These are phyloP conservation scores for Dispira simplex DNA, from an alignment of 192 early-diverging fungal genomes.

Conservation along the genomic window DNA sequence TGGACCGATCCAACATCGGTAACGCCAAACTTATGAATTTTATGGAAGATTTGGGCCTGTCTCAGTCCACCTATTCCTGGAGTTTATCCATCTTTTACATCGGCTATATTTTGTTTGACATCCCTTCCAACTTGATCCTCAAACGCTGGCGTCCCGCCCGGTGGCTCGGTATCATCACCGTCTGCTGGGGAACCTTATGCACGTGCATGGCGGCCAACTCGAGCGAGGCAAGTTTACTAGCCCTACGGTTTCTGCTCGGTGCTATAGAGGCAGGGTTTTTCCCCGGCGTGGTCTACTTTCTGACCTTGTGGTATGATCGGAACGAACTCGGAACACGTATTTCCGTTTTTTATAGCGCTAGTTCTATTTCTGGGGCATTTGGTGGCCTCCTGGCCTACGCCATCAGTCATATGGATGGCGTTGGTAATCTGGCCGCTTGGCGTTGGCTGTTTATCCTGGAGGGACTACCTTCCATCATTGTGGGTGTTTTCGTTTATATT, in stretches of 20 bases:
- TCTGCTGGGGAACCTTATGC: constrained; percentile 50
- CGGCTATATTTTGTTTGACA: constrained; percentile 54
- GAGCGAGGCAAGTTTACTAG: constrained; percentile 16
- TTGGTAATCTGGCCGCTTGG: constrained; percentile 41
- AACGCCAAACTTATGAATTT: constrained; percentile 41
- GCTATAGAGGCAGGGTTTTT: constrained; percentile 51
- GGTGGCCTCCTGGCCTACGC: constrained; percentile 61
- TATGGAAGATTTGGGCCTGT: constrained; percentile 28
- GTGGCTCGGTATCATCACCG: constrained; percentile 44
- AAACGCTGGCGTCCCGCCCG: constrained; percentile 37
- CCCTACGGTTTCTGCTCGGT: constrained; percentile 34
- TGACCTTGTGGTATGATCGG: constrained; percentile 56
- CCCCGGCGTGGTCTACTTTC: constrained; percentile 49
- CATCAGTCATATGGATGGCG: constrained; percentile 32
- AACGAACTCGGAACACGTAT: constrained; percentile 48
- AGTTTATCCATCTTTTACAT: constrained; percentile 31
- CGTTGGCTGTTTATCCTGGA: constrained; percentile 59
- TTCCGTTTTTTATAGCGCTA: constrained; percentile 45
- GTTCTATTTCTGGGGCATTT: constrained; percentile 58
- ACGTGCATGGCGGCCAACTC: constrained; percentile 39
- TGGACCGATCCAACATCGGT: constrained; percentile 59
- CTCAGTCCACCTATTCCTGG: constrained; percentile 20
- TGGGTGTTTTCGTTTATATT: constrained; percentile 36
- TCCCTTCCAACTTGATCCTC: constrained; percentile 62
- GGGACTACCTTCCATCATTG: constrained; percentile 38